Conservation (phyloP, 257 asterid species). For the Echites panduratus region DNA sequence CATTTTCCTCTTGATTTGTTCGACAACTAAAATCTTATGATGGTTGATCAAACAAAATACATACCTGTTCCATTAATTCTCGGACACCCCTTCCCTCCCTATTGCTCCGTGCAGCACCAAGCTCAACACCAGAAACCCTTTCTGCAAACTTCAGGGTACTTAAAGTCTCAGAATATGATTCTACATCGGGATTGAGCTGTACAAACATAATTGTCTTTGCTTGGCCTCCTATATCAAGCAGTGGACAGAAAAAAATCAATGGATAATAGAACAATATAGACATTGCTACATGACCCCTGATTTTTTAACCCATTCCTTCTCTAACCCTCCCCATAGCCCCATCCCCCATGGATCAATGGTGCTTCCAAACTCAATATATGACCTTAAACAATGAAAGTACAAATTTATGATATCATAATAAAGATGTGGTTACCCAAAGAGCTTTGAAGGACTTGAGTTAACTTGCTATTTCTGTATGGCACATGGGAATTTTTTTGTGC, state of each 20-base stretch:
- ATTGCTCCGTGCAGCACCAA: slow-evolving; percentile 89
- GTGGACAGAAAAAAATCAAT: slow-evolving; percentile 1
- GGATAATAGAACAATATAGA: slow-evolving; percentile 4
- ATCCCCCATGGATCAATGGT: no score
- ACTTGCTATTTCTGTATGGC: slow-evolving; percentile 92
- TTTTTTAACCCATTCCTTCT: no score
- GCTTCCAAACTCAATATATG: background rate
- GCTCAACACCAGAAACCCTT: slow-evolving; percentile 95
- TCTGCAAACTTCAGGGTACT: slow-evolving; percentile 96
- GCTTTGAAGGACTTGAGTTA: slow-evolving; percentile 97
- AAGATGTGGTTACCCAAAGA: slow-evolving; percentile 59
- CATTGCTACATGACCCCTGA: no score
- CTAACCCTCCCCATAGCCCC: no score
- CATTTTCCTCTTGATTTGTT: background rate
- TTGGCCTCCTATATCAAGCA: slow-evolving; percentile 68
- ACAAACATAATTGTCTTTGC: slow-evolving; percentile 98
- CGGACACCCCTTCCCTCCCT: slow-evolving; percentile 84
- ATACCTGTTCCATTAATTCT: slow-evolving; percentile 96
- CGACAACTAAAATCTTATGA: slow-evolving; percentile 1
- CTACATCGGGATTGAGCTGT: slow-evolving; percentile 90
- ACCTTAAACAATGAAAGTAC: slow-evolving; percentile 3
- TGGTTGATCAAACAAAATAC: slow-evolving; percentile 6
- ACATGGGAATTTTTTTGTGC: slow-evolving; percentile 90
- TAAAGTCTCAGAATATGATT: slow-evolving; percentile 78
- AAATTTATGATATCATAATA: slow-evolving; percentile 7